Percentiles rank a stretch among this genome's conserved stretches.
phyloP scores from a whole-genome alignment of 768 basidiomycete genomes.

The Chalciporus chontae region DNA sequence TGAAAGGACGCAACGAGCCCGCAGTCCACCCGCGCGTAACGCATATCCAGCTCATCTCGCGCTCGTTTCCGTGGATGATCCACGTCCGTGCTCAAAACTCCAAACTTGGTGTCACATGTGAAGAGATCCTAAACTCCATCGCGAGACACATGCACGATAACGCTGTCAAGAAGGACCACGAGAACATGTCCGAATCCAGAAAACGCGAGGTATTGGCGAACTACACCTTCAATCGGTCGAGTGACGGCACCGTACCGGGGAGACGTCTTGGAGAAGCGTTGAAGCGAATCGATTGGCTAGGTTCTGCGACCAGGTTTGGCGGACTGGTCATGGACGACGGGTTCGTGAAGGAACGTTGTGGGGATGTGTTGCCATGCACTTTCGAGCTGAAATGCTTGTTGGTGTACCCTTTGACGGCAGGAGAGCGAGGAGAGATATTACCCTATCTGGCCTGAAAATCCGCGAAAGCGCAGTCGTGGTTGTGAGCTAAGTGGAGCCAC shows the following conservation, averaged over 20 bases:
- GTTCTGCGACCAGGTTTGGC: constrained; percentile 55
- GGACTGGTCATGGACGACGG: constrained; percentile 51
- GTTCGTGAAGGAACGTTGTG: constrained; percentile 41
- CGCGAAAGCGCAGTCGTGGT: too few relatives aligned
- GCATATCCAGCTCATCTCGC: constrained; percentile 50
- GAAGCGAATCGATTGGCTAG: constrained; percentile 65
- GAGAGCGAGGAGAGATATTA: constrained; percentile 34
- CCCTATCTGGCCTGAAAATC: too few relatives aligned
- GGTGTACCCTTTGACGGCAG: constrained; percentile 44
- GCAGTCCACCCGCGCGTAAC: constrained; percentile 63
- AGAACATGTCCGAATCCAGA: constrained; percentile 32
- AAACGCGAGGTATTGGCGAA: constrained; percentile 45
- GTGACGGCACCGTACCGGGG: constrained; percentile 61
- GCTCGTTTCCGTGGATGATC: constrained; percentile 55
- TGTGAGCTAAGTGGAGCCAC: too few relatives aligned
- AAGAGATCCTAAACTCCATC: constrained; percentile 58
- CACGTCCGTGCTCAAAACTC: constrained; percentile 41
- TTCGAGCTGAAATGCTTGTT: constrained; percentile 53
- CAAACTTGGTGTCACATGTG: constrained; percentile 60
- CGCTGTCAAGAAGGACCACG: constrained; percentile 51
- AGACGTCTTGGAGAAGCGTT: constrained; percentile 61
- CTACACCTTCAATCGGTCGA: constrained; percentile 66
- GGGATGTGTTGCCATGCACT: constrained; percentile 51
- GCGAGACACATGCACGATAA: constrained; percentile 48
- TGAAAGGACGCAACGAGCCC: constrained; percentile 57